Percentiles rank a stretch among this genome's conserved stretches.
These are phyloP conservation scores for Ceratocystis variospora DNA, from an alignment of 2,329 filamentous ascomycete species.

Conservation along the genomic window DNA sequence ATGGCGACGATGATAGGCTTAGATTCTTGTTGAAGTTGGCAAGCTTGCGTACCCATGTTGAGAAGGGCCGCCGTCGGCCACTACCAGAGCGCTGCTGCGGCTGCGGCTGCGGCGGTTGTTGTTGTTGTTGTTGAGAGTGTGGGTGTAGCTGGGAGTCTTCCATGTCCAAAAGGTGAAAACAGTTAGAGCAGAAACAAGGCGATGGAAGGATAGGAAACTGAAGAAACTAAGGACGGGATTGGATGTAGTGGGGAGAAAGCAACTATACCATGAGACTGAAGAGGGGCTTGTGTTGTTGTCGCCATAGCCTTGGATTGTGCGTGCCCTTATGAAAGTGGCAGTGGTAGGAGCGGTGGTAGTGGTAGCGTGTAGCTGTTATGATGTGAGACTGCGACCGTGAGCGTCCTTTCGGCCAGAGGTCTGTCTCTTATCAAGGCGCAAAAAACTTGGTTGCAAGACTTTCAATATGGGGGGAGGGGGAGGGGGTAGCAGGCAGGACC, in stretches of 20 bases:
- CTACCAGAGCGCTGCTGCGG: slow-evolving; percentile 17
- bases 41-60: slow-evolving; percentile 87
- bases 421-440: background rate
- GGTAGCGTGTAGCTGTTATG: background rate
- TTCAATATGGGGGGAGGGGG: background rate
- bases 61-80: slow-evolving; percentile 65
- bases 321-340: background rate
- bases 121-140: background rate
- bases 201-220: background rate
- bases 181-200: background rate
- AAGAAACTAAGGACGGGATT: background rate
- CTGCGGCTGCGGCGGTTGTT: background rate
- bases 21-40: slow-evolving; percentile 61
- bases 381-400: background rate
- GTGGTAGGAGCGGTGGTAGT: too few relatives aligned
- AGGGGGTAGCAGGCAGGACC: background rate
- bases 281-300: slow-evolving; percentile 20
- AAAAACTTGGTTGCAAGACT: background rate
- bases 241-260: background rate
- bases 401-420: background rate
- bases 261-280: slow-evolving; percentile 21
- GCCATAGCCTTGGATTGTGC: slow-evolving; percentile 20
- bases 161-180: slow-evolving; percentile 3
- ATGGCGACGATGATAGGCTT: slow-evolving; percentile 43
- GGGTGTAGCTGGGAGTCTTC: slow-evolving; percentile 1